Percentiles rank a stretch among this genome's conserved stretches.
These are phyloP conservation scores for Nicotiana undulata DNA, from an alignment of 257 asterid genomes.

Conservation along the genomic window DNA sequence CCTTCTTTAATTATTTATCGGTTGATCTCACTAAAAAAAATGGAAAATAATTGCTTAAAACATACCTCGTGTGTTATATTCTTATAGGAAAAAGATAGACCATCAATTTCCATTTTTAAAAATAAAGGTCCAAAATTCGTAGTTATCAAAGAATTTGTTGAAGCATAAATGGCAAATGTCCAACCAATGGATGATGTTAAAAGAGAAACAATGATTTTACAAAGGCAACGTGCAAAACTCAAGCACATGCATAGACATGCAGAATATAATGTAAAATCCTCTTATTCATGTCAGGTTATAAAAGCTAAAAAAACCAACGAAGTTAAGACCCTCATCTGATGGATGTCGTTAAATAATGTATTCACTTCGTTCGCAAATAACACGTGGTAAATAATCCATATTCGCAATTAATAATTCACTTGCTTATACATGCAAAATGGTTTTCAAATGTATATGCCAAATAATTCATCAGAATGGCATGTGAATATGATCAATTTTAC, in stretches of 20 bases:
- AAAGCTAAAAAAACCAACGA: not conserved
- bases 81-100: conserved; percentile 1
- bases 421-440: not conserved
- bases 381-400: not conserved
- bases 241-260: not conserved
- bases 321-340: not conserved
- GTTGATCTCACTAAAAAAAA: not conserved
- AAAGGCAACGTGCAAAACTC: not conserved
- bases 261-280: conserved; percentile 3
- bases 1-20: not conserved
- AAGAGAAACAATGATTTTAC: not conserved
- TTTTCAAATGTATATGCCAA: not conserved
- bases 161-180: not conserved
- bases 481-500: not conserved
- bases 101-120: not conserved
- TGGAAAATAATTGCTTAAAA: not conserved
- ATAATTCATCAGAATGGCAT: not conserved
- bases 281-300: not conserved
- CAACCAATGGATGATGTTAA: conserved; percentile 3
- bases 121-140: not conserved
- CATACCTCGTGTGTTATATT: not conserved
- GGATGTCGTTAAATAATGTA: not conserved
- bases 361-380: not conserved
- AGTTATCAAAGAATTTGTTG: not conserved
- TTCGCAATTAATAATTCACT: not conserved